Percentiles rank a stretch among this genome's conserved stretches.
phyloP scores from a whole-genome alignment of 176 grass and related monocot genomes.

The Dendrocalamus sinicus region DNA sequence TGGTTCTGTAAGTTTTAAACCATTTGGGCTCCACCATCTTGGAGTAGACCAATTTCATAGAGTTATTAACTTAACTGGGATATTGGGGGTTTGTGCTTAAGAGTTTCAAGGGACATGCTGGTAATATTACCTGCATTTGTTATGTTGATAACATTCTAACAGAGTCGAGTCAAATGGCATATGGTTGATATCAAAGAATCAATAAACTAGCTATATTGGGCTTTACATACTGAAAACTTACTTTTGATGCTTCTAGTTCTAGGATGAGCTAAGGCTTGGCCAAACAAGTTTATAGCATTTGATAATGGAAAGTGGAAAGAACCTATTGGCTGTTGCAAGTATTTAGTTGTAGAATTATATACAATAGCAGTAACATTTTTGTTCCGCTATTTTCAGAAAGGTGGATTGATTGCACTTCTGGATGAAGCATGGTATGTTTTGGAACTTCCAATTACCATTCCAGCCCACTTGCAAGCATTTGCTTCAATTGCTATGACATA shows the following conservation, averaged over 20 bases:
- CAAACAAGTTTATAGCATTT: constrained; percentile 25
- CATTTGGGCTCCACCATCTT: not conserved
- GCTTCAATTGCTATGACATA: constrained; percentile 26
- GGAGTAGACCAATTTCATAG: constrained; percentile 6
- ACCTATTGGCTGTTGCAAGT: constrained; percentile 18
- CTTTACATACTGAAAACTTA: constrained; percentile 15
- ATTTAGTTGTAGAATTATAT: constrained; percentile 9
- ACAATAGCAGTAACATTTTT: constrained; percentile 34
- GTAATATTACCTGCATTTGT: not conserved
- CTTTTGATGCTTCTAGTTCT: constrained; percentile 16
- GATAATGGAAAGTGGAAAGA: constrained; percentile 22
- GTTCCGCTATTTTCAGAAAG: constrained; percentile 85
- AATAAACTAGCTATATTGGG: constrained; percentile 12
- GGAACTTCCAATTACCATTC: constrained; percentile 34
- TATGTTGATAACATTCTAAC: constrained; percentile 12
- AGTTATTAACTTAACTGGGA: not conserved
- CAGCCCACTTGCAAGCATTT: constrained; percentile 34
- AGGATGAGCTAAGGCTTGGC: constrained; percentile 17
- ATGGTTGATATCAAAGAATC: not conserved
- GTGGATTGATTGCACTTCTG: constrained; percentile 94
- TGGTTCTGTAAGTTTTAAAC: constrained; percentile 14
- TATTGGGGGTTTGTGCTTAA: constrained; percentile 20
- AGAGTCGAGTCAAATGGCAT: not conserved
- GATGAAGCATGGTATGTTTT: constrained; percentile 98
- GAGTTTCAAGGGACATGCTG: not conserved